A percentile compares a stretch with the other conserved stretches of the same genome.
phyloP scores from a whole-genome alignment of 345 rosid genomes.

The Moricandia moricandioides region DNA sequence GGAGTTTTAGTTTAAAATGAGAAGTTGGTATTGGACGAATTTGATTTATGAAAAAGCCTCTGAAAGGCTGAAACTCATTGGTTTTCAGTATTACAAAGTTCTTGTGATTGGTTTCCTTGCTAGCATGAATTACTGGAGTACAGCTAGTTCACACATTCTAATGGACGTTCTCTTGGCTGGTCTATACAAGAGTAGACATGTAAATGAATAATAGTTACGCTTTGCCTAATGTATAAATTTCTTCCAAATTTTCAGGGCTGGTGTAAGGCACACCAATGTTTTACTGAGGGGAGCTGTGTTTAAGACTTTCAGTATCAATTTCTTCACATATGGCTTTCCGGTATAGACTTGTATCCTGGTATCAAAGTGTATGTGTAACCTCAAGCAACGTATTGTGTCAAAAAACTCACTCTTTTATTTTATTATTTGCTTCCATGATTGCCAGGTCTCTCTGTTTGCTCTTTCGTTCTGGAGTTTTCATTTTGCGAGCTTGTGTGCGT shows the following conservation, averaged over 20 bases:
- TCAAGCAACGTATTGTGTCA: constrained; percentile 16
- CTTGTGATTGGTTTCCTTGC: constrained; percentile 10
- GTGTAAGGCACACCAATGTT: constrained; percentile 89
- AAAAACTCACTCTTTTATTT: constrained; percentile 10
- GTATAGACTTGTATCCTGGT: constrained; percentile 46
- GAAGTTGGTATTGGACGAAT: neutral
- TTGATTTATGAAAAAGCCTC: constrained; percentile 3
- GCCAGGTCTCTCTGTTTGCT: constrained; percentile 88
- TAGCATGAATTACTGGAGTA: constrained; percentile 9
- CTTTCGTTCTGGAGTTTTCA: constrained; percentile 98
- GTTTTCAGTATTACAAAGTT: constrained; percentile 11
- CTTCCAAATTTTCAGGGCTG: constrained; percentile 61
- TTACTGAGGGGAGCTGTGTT: constrained; percentile 84
- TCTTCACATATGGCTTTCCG: constrained; percentile 98
- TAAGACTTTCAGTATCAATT: constrained; percentile 93
- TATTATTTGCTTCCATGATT: constrained; percentile 25
- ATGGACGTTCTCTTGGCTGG: constrained; percentile 13
- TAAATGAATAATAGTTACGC: neutral
- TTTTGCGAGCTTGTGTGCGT: constrained; percentile 92
- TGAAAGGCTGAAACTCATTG: constrained; percentile 3
- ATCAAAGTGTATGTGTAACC: constrained; percentile 19
- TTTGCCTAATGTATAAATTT: constrained; percentile 11
- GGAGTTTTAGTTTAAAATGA: constrained; percentile 6
- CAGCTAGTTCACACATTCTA: constrained; percentile 9
- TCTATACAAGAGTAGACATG: constrained; percentile 18